These are phyloP conservation scores for Chlorociboria aeruginascens DNA, from an alignment of 495 filamentous ascomycete species.

Conservation along the genomic window DNA sequence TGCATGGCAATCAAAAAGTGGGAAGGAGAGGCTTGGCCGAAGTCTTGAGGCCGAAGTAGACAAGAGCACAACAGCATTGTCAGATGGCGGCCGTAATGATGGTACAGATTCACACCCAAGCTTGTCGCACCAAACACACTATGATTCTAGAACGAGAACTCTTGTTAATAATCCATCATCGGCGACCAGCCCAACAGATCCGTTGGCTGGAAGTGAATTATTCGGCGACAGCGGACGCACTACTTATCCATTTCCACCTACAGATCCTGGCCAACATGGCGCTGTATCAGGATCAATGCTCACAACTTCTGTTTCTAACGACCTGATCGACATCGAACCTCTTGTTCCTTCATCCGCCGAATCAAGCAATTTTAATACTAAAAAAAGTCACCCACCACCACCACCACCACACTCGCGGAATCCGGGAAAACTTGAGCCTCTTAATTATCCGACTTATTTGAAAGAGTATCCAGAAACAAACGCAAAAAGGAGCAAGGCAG, in stretches of 20 bases:
- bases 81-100: slow-evolving; percentile 11
- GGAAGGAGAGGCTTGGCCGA: slow-evolving; percentile 23
- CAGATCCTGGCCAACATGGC: slow-evolving; percentile 14
- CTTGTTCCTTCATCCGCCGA: not conserved
- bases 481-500: slow-evolving; percentile 11
- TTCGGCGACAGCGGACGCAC: slow-evolving; percentile 4
- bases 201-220: slow-evolving; percentile 10
- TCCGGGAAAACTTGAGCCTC: slow-evolving; percentile 20
- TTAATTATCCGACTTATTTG: slow-evolving; percentile 20
- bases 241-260: slow-evolving; percentile 20
- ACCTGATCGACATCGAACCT: slow-evolving; percentile 13
- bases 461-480: slow-evolving; percentile 20
- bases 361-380: slow-evolving; percentile 11
- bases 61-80: slow-evolving; percentile 9
- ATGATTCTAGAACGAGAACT: slow-evolving; percentile 18
- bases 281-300: slow-evolving; percentile 12
- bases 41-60: slow-evolving; percentile 23
- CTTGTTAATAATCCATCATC: slow-evolving; percentile 6
- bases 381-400: slow-evolving; percentile 23
- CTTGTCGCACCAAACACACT: slow-evolving; percentile 11
- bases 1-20: slow-evolving; percentile 53
- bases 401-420: slow-evolving; percentile 26
- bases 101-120: slow-evolving; percentile 2
- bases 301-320: slow-evolving; percentile 6
- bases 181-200: slow-evolving; percentile 5